Conservation (phyloP, 164 flowering plant species). For the Echeveria elegans region DNA sequence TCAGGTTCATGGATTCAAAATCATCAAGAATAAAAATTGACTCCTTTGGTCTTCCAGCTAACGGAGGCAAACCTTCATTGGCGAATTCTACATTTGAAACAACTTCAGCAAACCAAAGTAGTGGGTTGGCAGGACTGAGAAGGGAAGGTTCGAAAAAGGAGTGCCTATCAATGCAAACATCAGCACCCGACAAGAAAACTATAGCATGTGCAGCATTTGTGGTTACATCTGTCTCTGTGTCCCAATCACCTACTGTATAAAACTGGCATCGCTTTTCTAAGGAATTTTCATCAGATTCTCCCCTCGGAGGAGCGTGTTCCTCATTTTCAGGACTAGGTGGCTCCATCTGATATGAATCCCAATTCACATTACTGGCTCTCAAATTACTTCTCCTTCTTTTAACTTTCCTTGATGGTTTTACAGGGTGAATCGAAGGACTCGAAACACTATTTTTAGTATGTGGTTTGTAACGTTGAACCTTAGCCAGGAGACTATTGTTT, state of each 20-base stretch:
- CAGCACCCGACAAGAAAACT: constrained; percentile 21
- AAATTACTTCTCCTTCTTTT: neutral
- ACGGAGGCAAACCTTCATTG: too few relatives aligned
- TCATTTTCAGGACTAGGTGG: constrained; percentile 35
- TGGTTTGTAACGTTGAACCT: neutral
- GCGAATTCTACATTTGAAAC: too few relatives aligned
- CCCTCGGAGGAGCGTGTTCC: constrained; percentile 33
- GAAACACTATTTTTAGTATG: neutral
- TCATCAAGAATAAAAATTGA: constrained; percentile 18
- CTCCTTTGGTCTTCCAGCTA: neutral
- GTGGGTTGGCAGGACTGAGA: constrained; percentile 5
- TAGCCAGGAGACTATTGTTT: too few relatives aligned
- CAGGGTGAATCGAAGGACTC: neutral
- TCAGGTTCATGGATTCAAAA: constrained; percentile 34
- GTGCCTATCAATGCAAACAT: constrained; percentile 4
- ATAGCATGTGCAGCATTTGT: constrained; percentile 25
- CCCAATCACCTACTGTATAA: constrained; percentile 8
- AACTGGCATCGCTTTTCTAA: constrained; percentile 11
- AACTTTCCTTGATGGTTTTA: neutral
- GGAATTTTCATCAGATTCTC: constrained; percentile 26
- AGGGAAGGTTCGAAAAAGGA: neutral
- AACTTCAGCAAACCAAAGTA: constrained; percentile 36
- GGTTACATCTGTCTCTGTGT: constrained; percentile 11
- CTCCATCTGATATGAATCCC: constrained; percentile 10
- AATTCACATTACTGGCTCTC: constrained; percentile 7